These are phyloP conservation scores for Neodidymelliopsis sp. DNA, from an alignment of 2,329 filamentous ascomycete genomes.

Conservation along the genomic window DNA sequence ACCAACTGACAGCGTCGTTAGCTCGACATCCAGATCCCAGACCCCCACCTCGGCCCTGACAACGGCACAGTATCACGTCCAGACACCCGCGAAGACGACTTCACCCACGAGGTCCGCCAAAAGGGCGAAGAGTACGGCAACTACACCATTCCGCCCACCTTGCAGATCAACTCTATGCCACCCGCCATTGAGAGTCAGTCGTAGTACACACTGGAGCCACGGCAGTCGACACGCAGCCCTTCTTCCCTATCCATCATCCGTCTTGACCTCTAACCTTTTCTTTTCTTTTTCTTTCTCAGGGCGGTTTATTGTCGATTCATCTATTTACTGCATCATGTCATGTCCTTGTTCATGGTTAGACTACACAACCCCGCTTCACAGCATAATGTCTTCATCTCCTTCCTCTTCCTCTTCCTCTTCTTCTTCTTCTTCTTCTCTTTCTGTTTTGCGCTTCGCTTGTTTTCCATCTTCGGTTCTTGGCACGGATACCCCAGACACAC, in stretches of 20 bases:
- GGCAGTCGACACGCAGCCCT: background rate
- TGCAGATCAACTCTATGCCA: conserved; percentile 42
- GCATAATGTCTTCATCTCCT: conserved; percentile 17
- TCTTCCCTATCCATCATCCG: too few relatives aligned
- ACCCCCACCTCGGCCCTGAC: conserved; percentile 70
- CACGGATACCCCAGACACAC: conserved; percentile 28
- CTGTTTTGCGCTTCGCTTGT: too few relatives aligned
- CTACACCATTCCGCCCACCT: conserved; percentile 38
- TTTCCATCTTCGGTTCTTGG: too few relatives aligned
- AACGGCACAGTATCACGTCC: conserved; percentile 32
- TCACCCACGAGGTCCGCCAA: conserved; percentile 13
- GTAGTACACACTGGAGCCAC: conserved; percentile 10
- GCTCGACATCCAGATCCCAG: conserved; percentile 83
- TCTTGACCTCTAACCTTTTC: too few relatives aligned
- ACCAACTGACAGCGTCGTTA: conserved; percentile 43
- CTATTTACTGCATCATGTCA: conserved; percentile 7
- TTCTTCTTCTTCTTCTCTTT: conserved; percentile 5
- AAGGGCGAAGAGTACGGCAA: conserved; percentile 28
- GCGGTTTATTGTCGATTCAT: background rate
- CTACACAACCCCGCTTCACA: conserved; percentile 14
- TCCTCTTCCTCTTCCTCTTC: background rate
- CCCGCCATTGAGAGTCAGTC: conserved; percentile 29
- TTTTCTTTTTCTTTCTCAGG: too few relatives aligned
- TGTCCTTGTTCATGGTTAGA: conserved; percentile 17
- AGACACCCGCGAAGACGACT: conserved; percentile 37